Percentiles rank a stretch among this genome's conserved stretches.
Conservation (phyloP, 2,329 filamentous ascomycete species). For the Lasiodiplodia hormozganensis region DNA sequence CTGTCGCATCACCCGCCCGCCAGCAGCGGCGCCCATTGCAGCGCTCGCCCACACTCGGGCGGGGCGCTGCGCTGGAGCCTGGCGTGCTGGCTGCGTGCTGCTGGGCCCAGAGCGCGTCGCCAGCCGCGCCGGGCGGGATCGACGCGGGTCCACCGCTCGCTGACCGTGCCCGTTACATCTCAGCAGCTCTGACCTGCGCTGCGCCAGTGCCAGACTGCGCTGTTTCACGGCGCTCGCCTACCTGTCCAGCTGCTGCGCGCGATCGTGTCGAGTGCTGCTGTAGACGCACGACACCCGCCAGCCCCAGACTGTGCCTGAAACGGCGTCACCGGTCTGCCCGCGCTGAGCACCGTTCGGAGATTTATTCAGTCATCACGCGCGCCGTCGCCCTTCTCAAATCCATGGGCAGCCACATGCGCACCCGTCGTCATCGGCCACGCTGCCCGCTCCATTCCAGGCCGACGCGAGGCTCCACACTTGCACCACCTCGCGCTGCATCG, state of each 20-base stretch:
- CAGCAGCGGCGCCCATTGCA: neutral
- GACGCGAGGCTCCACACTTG: conserved; percentile 7
- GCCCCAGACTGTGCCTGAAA: conserved; percentile 23
- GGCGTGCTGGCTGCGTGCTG: neutral
- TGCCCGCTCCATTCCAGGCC: conserved; percentile 11
- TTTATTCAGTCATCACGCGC: conserved; percentile 9
- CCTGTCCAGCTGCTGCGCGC: conserved; percentile 3
- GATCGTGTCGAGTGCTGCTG: conserved; percentile 2
- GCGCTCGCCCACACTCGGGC: neutral
- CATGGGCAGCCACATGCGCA: conserved; percentile 21
- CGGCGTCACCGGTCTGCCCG: conserved; percentile 4
- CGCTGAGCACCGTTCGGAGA: conserved; percentile 9
- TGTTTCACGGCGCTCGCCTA: conserved; percentile 26
- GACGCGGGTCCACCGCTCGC: conserved; percentile 8
- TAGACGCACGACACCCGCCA: conserved; percentile 2
- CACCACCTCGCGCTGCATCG: conserved; percentile 20
- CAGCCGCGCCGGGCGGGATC: conserved; percentile 2
- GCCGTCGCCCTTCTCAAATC: conserved; percentile 9
- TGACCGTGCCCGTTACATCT: neutral
- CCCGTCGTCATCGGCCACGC: conserved; percentile 14
- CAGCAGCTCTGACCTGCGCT: conserved; percentile 6
- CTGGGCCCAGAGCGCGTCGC: neutral
- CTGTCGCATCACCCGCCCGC: conserved; percentile 6
- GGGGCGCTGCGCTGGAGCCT: neutral
- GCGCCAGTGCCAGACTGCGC: conserved; percentile 12